Evolutionary conservation across 257 asterid genomes (phyloP).

Genomic region (Nicotiana sylvestris): DNA sequence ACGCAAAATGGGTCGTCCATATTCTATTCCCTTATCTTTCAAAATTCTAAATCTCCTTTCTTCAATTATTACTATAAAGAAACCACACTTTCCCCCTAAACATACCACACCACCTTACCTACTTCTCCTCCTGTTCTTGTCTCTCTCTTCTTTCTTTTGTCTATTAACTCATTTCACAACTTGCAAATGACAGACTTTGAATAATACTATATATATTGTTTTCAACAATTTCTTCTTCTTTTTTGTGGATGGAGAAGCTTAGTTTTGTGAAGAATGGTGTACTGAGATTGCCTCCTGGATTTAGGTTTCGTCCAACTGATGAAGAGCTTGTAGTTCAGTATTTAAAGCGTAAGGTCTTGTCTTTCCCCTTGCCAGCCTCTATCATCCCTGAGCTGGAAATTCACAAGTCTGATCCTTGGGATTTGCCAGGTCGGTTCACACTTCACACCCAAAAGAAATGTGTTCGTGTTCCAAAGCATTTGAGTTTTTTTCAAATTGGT

Average conservation of each 20-base stretch:
- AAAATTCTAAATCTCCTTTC: constrained; percentile 6
- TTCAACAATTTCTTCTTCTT: too few relatives aligned
- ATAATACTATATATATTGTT: background rate
- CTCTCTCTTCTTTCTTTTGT: background rate
- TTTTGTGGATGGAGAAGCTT: constrained; percentile 37
- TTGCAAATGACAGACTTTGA: background rate
- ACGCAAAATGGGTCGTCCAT: constrained; percentile 50
- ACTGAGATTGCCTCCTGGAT: constrained; percentile 82
- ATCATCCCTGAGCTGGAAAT: constrained; percentile 72
- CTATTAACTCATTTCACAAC: background rate
- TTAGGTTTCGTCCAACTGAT: constrained; percentile 87
- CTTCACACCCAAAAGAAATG: background rate
- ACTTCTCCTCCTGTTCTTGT: background rate
- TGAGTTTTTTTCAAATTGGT: too few relatives aligned
- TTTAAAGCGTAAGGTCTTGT: constrained; percentile 70
- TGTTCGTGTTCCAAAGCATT: too few relatives aligned
- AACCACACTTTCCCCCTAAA: constrained; percentile 4
- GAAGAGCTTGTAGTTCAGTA: constrained; percentile 89
- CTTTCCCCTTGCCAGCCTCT: constrained; percentile 75
- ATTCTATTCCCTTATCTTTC: constrained; percentile 24
- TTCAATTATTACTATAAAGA: constrained; percentile 2
- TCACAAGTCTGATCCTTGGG: constrained; percentile 94
- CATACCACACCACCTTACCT: background rate
- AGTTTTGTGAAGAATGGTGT: constrained; percentile 54
- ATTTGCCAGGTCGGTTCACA: constrained; percentile 63